phyloP scores from a whole-genome alignment of 2,329 filamentous ascomycete genomes.

The Cytospora leucostoma region DNA sequence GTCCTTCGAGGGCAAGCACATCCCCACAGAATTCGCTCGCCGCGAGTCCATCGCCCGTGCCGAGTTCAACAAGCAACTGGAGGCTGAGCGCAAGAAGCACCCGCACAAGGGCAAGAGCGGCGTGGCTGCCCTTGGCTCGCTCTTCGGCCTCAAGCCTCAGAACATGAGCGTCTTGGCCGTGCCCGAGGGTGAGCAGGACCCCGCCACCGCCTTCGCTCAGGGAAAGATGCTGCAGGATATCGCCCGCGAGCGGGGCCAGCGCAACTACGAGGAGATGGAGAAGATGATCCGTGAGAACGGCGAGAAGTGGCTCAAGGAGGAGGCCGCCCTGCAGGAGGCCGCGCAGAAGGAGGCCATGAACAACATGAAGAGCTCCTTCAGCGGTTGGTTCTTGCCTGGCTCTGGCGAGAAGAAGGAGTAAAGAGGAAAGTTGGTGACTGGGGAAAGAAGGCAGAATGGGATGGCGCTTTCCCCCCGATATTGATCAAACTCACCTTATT shows the following conservation, averaged over 20 bases:
- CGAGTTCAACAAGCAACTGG: constrained; percentile 79
- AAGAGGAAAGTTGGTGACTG: neutral
- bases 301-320: constrained; percentile 93
- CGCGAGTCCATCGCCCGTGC: constrained; percentile 84
- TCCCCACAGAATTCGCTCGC: constrained; percentile 85
- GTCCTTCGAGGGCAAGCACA: constrained; percentile 85
- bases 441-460: constrained; percentile 1
- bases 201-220: constrained; percentile 77
- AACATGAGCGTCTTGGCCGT: constrained; percentile 63
- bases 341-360: constrained; percentile 87
- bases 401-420: constrained; percentile 8
- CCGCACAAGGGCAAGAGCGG: constrained; percentile 54
- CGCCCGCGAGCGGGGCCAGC: constrained; percentile 86
- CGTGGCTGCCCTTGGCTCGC: constrained; percentile 67
- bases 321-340: constrained; percentile 85
- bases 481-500: neutral
- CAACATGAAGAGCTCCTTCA: constrained; percentile 82
- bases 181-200: constrained; percentile 67
- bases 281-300: constrained; percentile 91
- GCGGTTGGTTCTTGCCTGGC: constrained; percentile 50
- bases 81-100: constrained; percentile 65
- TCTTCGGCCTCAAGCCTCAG: constrained; percentile 76
- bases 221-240: constrained; percentile 98
- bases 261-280: constrained; percentile 86
- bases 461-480: neutral